Conservation (phyloP, 305 asterid genomes). For the Salvia sclarea region DNA sequence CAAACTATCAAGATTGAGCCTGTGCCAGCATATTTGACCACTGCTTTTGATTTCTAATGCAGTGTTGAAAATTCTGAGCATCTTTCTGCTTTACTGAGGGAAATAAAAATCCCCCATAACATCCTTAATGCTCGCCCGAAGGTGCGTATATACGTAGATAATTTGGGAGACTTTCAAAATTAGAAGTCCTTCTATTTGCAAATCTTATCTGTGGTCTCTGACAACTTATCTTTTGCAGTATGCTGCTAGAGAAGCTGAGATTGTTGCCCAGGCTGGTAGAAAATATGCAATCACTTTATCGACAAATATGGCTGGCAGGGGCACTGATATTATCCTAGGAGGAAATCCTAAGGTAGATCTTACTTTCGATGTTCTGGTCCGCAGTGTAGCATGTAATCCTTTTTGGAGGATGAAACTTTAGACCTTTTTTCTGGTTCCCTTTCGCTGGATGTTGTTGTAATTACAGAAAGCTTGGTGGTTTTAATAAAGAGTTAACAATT, state of each 20-base stretch:
- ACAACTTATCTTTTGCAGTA: slow-evolving; percentile 55
- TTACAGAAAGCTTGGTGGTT: slow-evolving; percentile 23
- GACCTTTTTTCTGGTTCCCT: not conserved
- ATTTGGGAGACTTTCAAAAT: not conserved
- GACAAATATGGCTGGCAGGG: slow-evolving; percentile 99
- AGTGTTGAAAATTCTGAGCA: slow-evolving; percentile 96
- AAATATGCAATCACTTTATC: slow-evolving; percentile 94
- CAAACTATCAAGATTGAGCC: not conserved
- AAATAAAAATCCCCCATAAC: slow-evolving; percentile 82
- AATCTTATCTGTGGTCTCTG: slow-evolving; percentile 20
- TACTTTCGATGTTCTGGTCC: slow-evolving; percentile 8
- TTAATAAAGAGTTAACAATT: slow-evolving; percentile 14
- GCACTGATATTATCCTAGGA: slow-evolving; percentile 98
- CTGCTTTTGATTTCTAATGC: slow-evolving; percentile 46
- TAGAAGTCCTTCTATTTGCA: slow-evolving; percentile 13
- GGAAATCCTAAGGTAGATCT: slow-evolving; percentile 93
- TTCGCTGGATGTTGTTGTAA: slow-evolving; percentile 3
- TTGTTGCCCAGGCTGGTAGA: slow-evolving; percentile 98
- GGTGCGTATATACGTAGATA: slow-evolving; percentile 47
- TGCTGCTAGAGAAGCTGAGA: slow-evolving; percentile 99
- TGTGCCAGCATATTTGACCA: slow-evolving; percentile 19
- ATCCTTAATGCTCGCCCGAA: slow-evolving; percentile 98
- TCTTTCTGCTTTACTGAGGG: slow-evolving; percentile 74
- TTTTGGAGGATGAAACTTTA: slow-evolving; percentile 3
- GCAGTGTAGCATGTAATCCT: slow-evolving; percentile 1